Evolutionary conservation across 305 asterid genomes (phyloP).

Genomic region (Solanum hybrid): DNA sequence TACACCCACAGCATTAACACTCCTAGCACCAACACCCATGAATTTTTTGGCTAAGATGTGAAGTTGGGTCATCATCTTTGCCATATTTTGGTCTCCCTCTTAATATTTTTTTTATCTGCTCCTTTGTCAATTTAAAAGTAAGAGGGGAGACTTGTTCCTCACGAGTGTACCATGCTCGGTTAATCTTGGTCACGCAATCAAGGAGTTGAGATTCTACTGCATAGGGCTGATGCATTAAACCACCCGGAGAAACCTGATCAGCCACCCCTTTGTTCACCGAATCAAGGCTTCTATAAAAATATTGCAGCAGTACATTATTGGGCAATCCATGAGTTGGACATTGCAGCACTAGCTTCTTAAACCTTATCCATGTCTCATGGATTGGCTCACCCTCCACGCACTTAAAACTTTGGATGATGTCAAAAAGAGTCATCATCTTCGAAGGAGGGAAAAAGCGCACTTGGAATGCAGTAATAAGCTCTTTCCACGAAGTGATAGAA

Average conservation of each 20-base stretch:
- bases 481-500: neutral
- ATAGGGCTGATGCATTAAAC: too few species aligned
- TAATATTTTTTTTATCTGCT: too few species aligned
- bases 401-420: neutral
- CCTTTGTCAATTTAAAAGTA: neutral
- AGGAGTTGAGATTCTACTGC: neutral
- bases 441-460: neutral
- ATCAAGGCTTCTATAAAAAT: neutral
- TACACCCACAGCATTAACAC: neutral
- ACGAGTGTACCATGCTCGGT: neutral
- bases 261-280: too few species aligned
- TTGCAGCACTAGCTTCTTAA: neutral
- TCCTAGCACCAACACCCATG: neutral
- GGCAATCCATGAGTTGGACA: neutral
- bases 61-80: neutral
- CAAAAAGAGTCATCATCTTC: neutral
- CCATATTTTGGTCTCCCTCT: neutral
- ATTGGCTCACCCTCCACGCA: neutral
- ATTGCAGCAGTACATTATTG: neutral
- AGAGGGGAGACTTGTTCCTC: neutral
- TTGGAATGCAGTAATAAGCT: neutral
- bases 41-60: neutral
- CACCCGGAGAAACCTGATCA: too few species aligned
- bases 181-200: neutral
- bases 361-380: neutral